phyloP scores from a whole-genome alignment of 176 grass and related monocot genomes.

The Bromus sterilis region DNA sequence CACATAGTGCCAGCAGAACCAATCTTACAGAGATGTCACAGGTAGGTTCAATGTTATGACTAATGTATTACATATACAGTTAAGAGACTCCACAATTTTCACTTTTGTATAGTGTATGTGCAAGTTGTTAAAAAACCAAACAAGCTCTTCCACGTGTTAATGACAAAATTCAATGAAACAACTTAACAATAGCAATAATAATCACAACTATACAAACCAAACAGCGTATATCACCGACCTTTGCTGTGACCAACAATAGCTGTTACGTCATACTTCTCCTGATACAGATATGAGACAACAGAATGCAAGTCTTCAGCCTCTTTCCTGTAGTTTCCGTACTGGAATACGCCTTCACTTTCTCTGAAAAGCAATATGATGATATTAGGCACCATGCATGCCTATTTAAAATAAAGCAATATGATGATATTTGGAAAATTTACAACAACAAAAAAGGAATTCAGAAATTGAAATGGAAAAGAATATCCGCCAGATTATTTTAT shows the following conservation, averaged over 20 bases:
- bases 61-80: neutral
- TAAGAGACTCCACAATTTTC: neutral
- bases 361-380: slow-evolving; percentile 20
- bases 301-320: slow-evolving; percentile 64
- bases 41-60: neutral
- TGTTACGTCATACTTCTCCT: slow-evolving; percentile 48
- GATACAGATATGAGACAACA: slow-evolving; percentile 41
- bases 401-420: neutral
- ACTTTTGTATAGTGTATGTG: neutral
- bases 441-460: neutral
- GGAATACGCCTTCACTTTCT: slow-evolving; percentile 73
- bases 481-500: neutral
- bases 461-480: neutral
- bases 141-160: neutral
- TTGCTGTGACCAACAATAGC: slow-evolving; percentile 79
- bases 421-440: too few relatives aligned
- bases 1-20: neutral
- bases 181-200: neutral
- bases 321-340: slow-evolving; percentile 60
- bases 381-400: neutral
- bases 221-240: slow-evolving; percentile 31
- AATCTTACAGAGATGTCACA: neutral
- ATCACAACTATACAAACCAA: neutral
- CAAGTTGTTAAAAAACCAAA: neutral
- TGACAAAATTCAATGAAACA: neutral